Percentiles rank a stretch among this genome's conserved stretches.
phyloP scores from a whole-genome alignment of 1,284 basidiomycete genomes.

The Moesziomyces globuligerus region DNA sequence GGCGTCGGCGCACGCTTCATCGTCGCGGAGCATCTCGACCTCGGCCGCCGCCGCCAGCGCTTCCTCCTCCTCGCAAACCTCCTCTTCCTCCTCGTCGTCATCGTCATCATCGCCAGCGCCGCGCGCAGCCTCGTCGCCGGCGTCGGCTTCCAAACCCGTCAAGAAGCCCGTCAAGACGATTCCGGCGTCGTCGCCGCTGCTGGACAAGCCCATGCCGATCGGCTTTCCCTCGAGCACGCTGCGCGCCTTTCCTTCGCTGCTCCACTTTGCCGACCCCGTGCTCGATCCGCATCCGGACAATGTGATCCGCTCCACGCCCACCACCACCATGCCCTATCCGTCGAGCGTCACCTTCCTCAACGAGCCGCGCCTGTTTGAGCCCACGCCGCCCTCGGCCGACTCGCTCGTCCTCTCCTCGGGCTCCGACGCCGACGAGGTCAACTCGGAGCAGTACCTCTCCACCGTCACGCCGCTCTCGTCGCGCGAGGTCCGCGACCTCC shows the following conservation, averaged over 20 bases:
- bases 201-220: conserved; percentile 54
- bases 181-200: conserved; percentile 41
- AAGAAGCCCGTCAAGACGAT: conserved; percentile 17
- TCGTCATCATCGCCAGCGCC: conserved; percentile 1
- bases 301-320: conserved; percentile 31
- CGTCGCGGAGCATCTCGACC: conserved; percentile 19
- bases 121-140: not conserved
- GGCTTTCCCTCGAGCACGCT: conserved; percentile 46
- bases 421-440: conserved; percentile 54
- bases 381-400: conserved; percentile 52
- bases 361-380: conserved; percentile 54
- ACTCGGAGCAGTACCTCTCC: conserved; percentile 57
- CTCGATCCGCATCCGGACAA: conserved; percentile 62
- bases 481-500: conserved; percentile 57
- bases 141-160: conserved; percentile 3
- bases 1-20: conserved; percentile 13
- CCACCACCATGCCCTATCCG: conserved; percentile 37
- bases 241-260: conserved; percentile 54
- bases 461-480: conserved; percentile 61
- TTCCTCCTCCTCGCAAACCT: conserved; percentile 1
- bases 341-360: conserved; percentile 56
- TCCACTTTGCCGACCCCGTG: conserved; percentile 63
- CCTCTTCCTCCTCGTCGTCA: conserved; percentile 1
- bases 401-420: conserved; percentile 52
- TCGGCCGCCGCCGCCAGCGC: conserved; percentile 7